Conservation (phyloP, 179 eudicot species). For the Actinidia polygama region DNA sequence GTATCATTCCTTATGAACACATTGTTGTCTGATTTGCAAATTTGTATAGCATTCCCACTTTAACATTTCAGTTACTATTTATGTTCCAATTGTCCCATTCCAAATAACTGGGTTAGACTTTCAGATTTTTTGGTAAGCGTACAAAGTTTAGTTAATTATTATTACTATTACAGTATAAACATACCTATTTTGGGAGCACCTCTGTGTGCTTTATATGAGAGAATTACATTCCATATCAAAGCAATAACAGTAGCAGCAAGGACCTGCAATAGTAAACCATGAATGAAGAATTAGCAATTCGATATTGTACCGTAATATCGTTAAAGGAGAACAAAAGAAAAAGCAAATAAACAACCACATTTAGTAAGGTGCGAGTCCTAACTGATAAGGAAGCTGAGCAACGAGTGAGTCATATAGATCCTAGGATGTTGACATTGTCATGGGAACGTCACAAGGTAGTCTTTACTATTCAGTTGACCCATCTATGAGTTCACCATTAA, state of each 20-base stretch:
- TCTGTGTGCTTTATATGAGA: conserved; percentile 75
- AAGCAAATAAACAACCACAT: not conserved
- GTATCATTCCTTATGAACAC: not conserved
- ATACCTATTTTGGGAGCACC: conserved; percentile 47
- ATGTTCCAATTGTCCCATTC: not conserved
- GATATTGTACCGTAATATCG: not conserved
- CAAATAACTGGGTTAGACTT: not conserved
- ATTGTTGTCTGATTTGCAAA: not conserved
- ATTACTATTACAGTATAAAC: not conserved
- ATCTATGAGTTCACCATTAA: too few species aligned
- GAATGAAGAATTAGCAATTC: not conserved
- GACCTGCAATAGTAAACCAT: conserved; percentile 44
- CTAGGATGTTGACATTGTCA: not conserved
- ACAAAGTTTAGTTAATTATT: not conserved
- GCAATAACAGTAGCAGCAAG: conserved; percentile 67
- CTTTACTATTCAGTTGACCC: too few species aligned
- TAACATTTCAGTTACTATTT: not conserved
- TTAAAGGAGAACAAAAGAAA: not conserved
- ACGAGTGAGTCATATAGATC: not conserved
- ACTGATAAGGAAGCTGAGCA: not conserved
- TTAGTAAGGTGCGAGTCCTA: not conserved
- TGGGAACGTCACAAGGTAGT: too few species aligned
- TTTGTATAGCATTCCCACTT: not conserved
- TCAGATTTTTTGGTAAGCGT: not conserved
- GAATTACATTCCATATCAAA: conserved; percentile 66